phyloP scores from a whole-genome alignment of 2,329 filamentous ascomycete species.

The Stromatinia cepivora region DNA sequence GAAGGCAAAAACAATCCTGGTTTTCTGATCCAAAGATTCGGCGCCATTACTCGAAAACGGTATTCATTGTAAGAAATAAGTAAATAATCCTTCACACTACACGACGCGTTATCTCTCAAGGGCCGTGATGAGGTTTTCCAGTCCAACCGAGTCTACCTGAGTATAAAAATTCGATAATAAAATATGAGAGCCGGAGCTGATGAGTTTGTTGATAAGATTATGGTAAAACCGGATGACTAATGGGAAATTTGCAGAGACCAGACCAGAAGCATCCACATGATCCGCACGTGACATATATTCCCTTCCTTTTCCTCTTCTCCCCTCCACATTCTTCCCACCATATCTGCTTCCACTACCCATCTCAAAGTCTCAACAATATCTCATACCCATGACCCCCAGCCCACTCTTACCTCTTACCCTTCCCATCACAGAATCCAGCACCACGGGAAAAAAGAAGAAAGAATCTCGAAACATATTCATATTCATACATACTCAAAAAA shows the following conservation, averaged over 20 bases:
- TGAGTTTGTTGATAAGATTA: neutral
- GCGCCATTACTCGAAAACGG: too few species aligned
- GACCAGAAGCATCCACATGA: neutral
- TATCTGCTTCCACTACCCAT: neutral
- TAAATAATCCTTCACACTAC: too few species aligned
- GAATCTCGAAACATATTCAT: neutral
- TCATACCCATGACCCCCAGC: neutral
- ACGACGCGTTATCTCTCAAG: too few species aligned
- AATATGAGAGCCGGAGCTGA: too few species aligned
- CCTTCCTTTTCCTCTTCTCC: neutral
- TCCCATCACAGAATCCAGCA: neutral
- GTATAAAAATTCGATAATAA: too few species aligned
- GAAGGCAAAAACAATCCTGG: too few species aligned
- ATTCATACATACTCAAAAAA: neutral
- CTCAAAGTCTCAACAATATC: too few species aligned
- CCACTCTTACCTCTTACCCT: neutral
- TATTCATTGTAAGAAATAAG: too few species aligned
- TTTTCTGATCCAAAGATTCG: too few species aligned
- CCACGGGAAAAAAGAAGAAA: neutral
- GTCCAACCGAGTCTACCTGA: too few species aligned
- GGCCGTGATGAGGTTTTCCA: too few species aligned
- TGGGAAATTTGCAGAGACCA: neutral
- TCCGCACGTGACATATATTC: neutral
- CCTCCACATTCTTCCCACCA: too few species aligned
- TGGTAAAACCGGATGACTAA: neutral